Percentiles rank a stretch among this genome's conserved stretches.
Evolutionary conservation across 768 basidiomycete species (phyloP).

Genomic region (Lentinula raphanica): DNA sequence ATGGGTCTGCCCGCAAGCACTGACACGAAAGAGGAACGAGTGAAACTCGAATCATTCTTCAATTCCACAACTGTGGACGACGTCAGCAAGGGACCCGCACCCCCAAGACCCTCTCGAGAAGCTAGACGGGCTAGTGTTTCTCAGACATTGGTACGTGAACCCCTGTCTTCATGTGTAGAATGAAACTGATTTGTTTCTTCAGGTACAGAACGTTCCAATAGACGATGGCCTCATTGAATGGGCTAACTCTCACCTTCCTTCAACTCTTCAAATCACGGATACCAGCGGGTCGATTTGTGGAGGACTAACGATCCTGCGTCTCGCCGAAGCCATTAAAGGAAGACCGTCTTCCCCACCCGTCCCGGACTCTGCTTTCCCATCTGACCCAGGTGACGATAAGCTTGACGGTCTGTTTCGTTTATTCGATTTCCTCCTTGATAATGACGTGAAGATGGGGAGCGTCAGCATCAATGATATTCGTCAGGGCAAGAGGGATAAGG

Average conservation of each 20-base stretch:
- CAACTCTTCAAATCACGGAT: conserved; percentile 51
- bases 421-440: conserved; percentile 90
- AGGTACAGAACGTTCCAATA: conserved; percentile 20
- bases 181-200: conserved; percentile 12
- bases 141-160: background rate
- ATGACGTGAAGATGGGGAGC: conserved; percentile 85
- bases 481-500: conserved; percentile 75
- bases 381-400: conserved; percentile 64
- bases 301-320: conserved; percentile 77
- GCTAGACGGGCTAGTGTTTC: conserved; percentile 36
- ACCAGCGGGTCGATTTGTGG: conserved; percentile 39
- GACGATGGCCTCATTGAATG: conserved; percentile 71
- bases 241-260: conserved; percentile 83
- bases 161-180: conserved; percentile 7
- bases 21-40: conserved; percentile 39
- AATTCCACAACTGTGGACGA: conserved; percentile 28
- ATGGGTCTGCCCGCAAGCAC: conserved; percentile 48
- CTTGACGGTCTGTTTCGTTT: conserved; percentile 82
- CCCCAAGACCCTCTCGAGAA: conserved; percentile 69
- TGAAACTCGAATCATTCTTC: conserved; percentile 53
- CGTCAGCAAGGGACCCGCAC: conserved; percentile 25
- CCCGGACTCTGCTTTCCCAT: conserved; percentile 74
- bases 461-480: conserved; percentile 93
- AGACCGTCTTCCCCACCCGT: conserved; percentile 63
- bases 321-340: conserved; percentile 78